Base-by-base conservation (phyloP, 768 basidiomycete genomes). In the Auriscalpium orientale region DNA sequence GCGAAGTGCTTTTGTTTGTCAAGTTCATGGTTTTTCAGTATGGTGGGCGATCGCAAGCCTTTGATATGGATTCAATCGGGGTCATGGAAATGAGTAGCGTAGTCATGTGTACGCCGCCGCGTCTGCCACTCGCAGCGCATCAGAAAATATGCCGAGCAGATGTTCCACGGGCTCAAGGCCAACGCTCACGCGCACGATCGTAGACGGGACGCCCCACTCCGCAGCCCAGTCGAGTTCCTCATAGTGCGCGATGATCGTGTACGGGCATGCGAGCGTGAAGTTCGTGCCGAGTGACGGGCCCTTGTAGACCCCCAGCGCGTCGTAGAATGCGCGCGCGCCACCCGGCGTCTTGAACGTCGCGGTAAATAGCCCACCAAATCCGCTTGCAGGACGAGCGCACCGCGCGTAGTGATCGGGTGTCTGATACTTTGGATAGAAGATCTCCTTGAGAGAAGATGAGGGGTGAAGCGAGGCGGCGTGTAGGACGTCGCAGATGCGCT, bases 241-340 rank as follows among this genome's bases (percentile, higher is more conserved):
- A 61, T 83, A 98, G 69, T 98, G 95, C 38, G 91, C 95, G 22
- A 99, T 76, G 56, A 98, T 84, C 11, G 91, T 90, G 67, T 91
- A 98, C 22, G 95, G 95, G 62, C 85, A 94, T 34, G 93, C 92
- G 34, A 98, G 78, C 2, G 95, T 97, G 69, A 98, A 98, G 76
- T 92, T 95, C 20, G 95, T 98, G 2, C 95, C 95, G 10, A 91
- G 78, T 65, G 85, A 86, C 0, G 95, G 95, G 3, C 95, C 95
- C 68, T 98, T 99, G 61, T 80, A 79, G 69, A 85, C 94, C 9
- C 79, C 77, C 40, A 99, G 75, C 0, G 81, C 73, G 69, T 99
- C 91, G 64, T 87, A 95, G 73, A 97, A 97, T 13, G 86, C 87
- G 55, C 74, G 70, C 2, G 89, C 85, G 0, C 88, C 88, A 2